Evolutionary conservation across 2,329 filamentous ascomycete genomes (phyloP), one percentile per base, ranked within the genome.

Genomic region (Pseudocercospora macadamiae): DNA sequence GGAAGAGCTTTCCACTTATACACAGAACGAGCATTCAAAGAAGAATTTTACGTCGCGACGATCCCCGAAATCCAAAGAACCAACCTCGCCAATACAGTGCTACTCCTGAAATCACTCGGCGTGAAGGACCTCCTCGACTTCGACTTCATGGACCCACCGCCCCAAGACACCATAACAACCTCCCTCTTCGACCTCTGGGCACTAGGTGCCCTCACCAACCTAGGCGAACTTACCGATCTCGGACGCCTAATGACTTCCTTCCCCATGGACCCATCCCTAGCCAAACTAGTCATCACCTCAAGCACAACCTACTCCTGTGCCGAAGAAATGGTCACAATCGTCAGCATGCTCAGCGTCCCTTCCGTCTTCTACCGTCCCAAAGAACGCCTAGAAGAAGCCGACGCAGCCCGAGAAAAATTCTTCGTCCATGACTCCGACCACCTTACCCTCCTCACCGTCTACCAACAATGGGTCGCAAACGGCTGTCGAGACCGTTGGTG

Each of bases 391-490:
- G 95, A 99, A 71, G 95, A 99, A 78, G 95, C 93, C 4, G 95
- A 99, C 70, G 88, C 93, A 0, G 93, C 95, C 30, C 87, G 93
- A 25, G 95, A 99, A 74, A 97, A 97, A 75, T 99, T 99, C 76
- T 97, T 96, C 77, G 95, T 99, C 6, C 92, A 95, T 25, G 95
- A 99, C 76, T 97, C 92, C 1, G 95, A 99, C 73, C 95, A 99
- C 73, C 80, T 99, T 37, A 99, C 95, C 0, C 89, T 97, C 42
- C 85, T 99, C 2, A 93, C 97, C 71, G 95, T 99, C 1, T 99
- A 96, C 77, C 89, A 88, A 6, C 93, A 97, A 72, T 99, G 95
- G 95, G 91, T 90, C 75, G 83, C 89, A 51, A 97, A 99, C 72
- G 90, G 91, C 1, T 89, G 87, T 75, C 92, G 88, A 1, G 95